Evolutionary conservation across 805 yeast species (phyloP), one percentile per base, ranked within the genome.

Genomic region (Myxozyma sirexii): DNA sequence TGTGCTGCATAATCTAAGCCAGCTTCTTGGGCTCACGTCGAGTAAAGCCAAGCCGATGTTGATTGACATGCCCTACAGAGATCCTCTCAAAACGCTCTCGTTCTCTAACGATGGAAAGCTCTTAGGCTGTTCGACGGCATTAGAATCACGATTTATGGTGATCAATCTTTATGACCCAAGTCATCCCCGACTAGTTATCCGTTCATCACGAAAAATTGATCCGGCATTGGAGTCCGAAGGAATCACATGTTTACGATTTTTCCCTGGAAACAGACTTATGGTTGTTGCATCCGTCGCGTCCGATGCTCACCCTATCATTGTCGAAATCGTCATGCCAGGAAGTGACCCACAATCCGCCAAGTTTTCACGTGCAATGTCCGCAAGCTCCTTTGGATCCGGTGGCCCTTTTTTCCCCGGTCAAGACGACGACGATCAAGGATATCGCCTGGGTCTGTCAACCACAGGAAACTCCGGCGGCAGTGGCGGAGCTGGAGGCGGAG

Each of bases 201-300:
- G 86, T 65, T 85, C 90, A 0, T 78, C 83, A 37, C 73, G 92
- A 46, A 77, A 84, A 4, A 72, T 84, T 4, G 88, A 85, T 56
- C 82, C 86, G 0, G 81, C 86, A 0, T 73, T 87, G 65, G 96
- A 89, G 62, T 84, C 89, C 57, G 97, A 92, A 70, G 97, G 97
- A 1, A 89, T 93, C 39, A 93, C 98, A 0, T 88, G 85, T 63
- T 74, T 89, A 5, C 81, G 82, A 57, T 87, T 91, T 71, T 85
- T 87, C 71, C 90, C 90, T 0, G 85, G 84, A 42, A 83, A 84
- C 59, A 72, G 78, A 31, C 73, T 80, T 44, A 80, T 85, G 82
- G 79, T 79, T 42, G 77, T 83, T 4, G 70, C 75, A 3, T 71
- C 88, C 0, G 83, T 82, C 4, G 86, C 90, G 5, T 82, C 83